These are phyloP conservation scores for Aegilops tauschii DNA, from an alignment of 176 grass and related monocot species.

Conservation along the genomic window DNA sequence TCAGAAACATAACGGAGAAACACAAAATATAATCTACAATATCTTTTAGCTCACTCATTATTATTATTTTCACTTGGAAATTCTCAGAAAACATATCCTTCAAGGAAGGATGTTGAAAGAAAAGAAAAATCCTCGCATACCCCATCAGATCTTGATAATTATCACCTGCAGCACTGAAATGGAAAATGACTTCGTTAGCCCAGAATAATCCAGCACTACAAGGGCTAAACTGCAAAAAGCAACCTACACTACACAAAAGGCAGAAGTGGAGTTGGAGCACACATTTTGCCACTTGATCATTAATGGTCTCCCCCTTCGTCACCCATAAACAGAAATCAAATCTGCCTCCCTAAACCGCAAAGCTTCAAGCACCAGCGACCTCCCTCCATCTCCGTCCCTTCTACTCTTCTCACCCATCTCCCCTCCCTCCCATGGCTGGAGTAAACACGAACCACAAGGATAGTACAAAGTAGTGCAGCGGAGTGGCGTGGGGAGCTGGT, in stretches of 20 bases:
- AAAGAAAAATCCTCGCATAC: no score
- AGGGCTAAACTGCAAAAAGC: not conserved
- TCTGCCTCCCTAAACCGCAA: constrained; percentile 19
- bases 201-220: not conserved
- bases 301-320: not conserved
- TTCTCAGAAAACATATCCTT: no score
- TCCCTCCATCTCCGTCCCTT: not conserved
- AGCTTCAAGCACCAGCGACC: constrained; percentile 35
- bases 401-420: not conserved
- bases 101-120: no score
- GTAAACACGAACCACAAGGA: not conserved
- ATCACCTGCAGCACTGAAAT: no score
- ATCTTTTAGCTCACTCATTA: no score
- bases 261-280: not conserved
- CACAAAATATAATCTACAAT: no score
- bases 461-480: not conserved
- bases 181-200: no score
- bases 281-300: constrained; percentile 11
- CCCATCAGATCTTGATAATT: no score
- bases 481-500: constrained; percentile 29
- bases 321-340: constrained; percentile 29
- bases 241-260: not conserved
- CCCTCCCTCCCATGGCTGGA: constrained; percentile 27
- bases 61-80: no score
- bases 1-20: no score